Evolutionary conservation across 2,329 filamentous ascomycete genomes (phyloP), one percentile per base, ranked within the genome.

Genomic region (Dothiorella sarmentorum): DNA sequence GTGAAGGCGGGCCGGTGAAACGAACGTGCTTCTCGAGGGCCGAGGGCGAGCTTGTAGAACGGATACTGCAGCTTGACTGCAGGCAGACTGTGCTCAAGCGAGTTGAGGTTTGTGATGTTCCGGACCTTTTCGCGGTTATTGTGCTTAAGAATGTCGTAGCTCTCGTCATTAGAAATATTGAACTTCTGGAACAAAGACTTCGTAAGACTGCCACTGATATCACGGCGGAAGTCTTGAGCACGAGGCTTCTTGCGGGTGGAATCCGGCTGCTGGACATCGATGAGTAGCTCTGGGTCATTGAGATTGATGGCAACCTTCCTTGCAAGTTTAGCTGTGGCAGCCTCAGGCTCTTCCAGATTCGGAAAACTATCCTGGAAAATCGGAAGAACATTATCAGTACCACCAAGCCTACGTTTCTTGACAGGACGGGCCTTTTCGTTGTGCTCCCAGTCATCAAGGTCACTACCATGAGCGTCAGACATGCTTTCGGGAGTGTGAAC

Each of bases 151-250:
- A 91, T 85, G 69, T 97, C 92, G 71, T 99, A 99, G 1, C 92
- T 92, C 60, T 94, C 89, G 68, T 99, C 94, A 63, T 97, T 97
- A 27, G 92, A 96, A 60, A 95, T 89, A 70, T 97, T 97, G 80
- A 96, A 99, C 40, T 93, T 87, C 64, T 88, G 84, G 35, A 84
- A 84, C 33, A 96, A 82, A 58, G 90, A 86, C 57, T 87, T 88
- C 3, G 86, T 85, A 40, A 91, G 76, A 52, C 85, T 87, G 15
- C 86, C 85, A 59, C 84, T 87, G 7, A 83, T 85, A 78, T 85
- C 86, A 62, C 82, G 86, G 73, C 83, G 87, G 63, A 83, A 80
- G 62, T 85, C 85, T 53, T 79, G 75, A 51, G 73, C 73, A 44
- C 75, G 74, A 60, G 74, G 78, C 59, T 85, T 83, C 71, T 89